Evolutionary conservation across 2,329 filamentous ascomycete species (phyloP).

Genomic region (Botryotinia narcissicola): DNA sequence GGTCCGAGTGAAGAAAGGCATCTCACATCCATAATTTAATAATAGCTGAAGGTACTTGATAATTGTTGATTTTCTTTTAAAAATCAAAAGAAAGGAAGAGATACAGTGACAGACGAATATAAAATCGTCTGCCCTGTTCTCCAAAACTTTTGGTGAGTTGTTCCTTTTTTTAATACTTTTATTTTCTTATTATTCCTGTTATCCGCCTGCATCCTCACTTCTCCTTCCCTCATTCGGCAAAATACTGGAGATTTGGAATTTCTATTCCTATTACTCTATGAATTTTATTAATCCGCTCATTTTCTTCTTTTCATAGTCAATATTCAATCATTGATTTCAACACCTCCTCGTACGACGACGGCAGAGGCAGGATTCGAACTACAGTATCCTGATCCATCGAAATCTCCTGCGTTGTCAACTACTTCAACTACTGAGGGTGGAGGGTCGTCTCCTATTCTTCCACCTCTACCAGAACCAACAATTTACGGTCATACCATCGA

Average conservation of each 20-base stretch:
- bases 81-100: slow-evolving; percentile 24
- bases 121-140: slow-evolving; percentile 62
- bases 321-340: slow-evolving; percentile 38
- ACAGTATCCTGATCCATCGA: slow-evolving; percentile 38
- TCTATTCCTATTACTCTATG: not conserved
- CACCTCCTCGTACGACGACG: slow-evolving; percentile 56
- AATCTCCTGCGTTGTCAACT: slow-evolving; percentile 59
- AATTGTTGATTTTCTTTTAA: not conserved
- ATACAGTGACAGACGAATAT: slow-evolving; percentile 58
- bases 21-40: not conserved
- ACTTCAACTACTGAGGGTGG: slow-evolving; percentile 60
- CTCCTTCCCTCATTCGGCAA: slow-evolving; percentile 13
- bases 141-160: slow-evolving; percentile 28
- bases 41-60: not conserved
- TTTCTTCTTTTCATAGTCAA: slow-evolving; percentile 13
- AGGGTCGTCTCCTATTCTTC: slow-evolving; percentile 57
- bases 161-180: not conserved
- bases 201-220: slow-evolving; percentile 6
- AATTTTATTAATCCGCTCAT: not conserved
- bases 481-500: slow-evolving; percentile 55
- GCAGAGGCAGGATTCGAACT: slow-evolving; percentile 54
- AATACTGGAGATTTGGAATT: slow-evolving; percentile 10
- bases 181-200: slow-evolving; percentile 12
- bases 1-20: not conserved
- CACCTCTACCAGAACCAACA: slow-evolving; percentile 56